phyloP scores from a whole-genome alignment of 441 rosid genomes.

The Brassica balearica region DNA sequence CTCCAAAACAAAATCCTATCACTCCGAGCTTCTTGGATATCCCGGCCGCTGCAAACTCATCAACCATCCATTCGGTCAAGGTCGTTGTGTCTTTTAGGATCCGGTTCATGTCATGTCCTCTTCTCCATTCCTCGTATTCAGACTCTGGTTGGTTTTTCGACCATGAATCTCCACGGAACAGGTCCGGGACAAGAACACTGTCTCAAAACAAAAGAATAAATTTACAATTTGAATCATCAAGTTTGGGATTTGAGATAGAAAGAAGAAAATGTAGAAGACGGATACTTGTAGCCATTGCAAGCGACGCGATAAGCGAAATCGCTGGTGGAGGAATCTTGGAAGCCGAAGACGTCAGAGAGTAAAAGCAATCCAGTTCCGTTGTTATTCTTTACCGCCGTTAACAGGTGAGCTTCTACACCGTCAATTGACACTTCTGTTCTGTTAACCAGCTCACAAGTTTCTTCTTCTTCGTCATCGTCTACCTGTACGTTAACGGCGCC shows the following conservation, averaged over 20 bases:
- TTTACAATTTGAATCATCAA: background rate
- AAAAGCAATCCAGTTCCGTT: slow-evolving; percentile 74
- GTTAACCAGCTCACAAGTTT: slow-evolving; percentile 77
- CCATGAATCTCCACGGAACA: slow-evolving; percentile 89
- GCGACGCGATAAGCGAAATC: slow-evolving; percentile 90
- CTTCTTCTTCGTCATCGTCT: slow-evolving; percentile 49
- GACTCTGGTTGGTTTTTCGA: slow-evolving; percentile 51
- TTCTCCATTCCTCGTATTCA: slow-evolving; percentile 60
- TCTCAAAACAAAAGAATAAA: slow-evolving; percentile 25
- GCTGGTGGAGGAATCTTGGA: slow-evolving; percentile 75
- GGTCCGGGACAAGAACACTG: slow-evolving; percentile 90
- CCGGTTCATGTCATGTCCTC: slow-evolving; percentile 56
- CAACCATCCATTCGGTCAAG: slow-evolving; percentile 75
- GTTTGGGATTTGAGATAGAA: background rate
- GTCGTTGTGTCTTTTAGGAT: slow-evolving; percentile 57
- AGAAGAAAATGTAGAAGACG: slow-evolving; percentile 21
- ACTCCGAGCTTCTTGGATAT: slow-evolving; percentile 79
- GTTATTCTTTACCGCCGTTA: slow-evolving; percentile 79
- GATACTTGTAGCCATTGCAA: slow-evolving; percentile 87
- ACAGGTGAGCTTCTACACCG: slow-evolving; percentile 61
- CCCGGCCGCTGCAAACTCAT: slow-evolving; percentile 78
- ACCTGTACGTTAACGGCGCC: slow-evolving; percentile 42
- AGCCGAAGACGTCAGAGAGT: slow-evolving; percentile 78
- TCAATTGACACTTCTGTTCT: slow-evolving; percentile 69
- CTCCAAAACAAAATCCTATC: slow-evolving; percentile 87